Conservation (phyloP, 495 filamentous ascomycete species). For the Penicillium silybi region DNA sequence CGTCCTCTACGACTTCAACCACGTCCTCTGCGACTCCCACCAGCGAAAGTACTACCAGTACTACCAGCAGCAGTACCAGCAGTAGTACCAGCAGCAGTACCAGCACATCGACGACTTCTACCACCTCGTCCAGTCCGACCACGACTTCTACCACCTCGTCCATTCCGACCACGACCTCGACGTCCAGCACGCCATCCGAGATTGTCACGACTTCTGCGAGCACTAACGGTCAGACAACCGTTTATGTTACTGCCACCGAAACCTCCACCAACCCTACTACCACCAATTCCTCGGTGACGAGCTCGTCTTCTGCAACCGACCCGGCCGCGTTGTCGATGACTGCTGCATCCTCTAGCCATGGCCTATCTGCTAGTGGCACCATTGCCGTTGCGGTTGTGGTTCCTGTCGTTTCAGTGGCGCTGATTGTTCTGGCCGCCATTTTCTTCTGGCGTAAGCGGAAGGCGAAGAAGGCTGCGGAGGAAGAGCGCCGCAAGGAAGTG, state of each 20-base stretch:
- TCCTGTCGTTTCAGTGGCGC: constrained; percentile 81
- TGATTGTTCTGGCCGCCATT: constrained; percentile 70
- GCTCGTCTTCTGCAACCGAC: constrained; percentile 27
- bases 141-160: constrained; percentile 11
- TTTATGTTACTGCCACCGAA: constrained; percentile 6
- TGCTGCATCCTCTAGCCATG: constrained; percentile 21
- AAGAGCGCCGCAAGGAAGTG: constrained; percentile 86
- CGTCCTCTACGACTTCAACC: constrained; percentile 17
- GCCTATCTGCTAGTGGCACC: constrained; percentile 59
- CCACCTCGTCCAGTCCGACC: constrained; percentile 16
- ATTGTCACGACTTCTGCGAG: background rate
- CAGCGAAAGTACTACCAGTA: constrained; percentile 12
- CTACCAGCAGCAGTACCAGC: constrained; percentile 12
- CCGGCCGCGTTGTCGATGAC: constrained; percentile 22
- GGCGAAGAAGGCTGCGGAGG: constrained; percentile 76
- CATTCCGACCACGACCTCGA: constrained; percentile 2
- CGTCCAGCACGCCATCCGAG: background rate
- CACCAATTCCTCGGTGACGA: constrained; percentile 9
- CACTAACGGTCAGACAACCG: background rate
- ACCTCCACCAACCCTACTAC: constrained; percentile 12
- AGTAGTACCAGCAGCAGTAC: constrained; percentile 11
- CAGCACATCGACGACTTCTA: constrained; percentile 22
- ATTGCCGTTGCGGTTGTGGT: constrained; percentile 94
- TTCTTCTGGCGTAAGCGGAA: constrained; percentile 87
- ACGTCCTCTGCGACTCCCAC: constrained; percentile 6